These are phyloP conservation scores for Neurospora sp. DNA, from an alignment of 495 filamentous ascomycete genomes.

Conservation along the genomic window DNA sequence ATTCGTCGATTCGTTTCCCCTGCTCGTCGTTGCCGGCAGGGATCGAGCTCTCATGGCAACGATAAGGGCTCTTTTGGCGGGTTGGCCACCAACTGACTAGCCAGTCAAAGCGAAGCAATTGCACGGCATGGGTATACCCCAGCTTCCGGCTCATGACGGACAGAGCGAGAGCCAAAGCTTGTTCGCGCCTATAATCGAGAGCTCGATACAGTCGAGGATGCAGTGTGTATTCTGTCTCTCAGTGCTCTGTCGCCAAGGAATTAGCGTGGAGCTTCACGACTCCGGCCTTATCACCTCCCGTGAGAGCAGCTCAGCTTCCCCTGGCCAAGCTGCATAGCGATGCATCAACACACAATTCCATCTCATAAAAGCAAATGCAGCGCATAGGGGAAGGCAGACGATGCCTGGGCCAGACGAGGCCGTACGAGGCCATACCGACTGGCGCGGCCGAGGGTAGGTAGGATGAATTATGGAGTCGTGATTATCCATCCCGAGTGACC, in stretches of 20 bases:
- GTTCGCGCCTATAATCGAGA: slow-evolving; percentile 8
- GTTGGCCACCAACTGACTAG: background rate
- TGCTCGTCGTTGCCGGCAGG: background rate
- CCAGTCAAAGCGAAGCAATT: slow-evolving; percentile 11
- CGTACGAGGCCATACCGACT: background rate
- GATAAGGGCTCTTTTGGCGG: background rate
- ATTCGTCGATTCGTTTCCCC: background rate
- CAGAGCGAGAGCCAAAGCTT: slow-evolving; percentile 16
- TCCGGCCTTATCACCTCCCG: background rate
- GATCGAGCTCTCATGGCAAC: background rate
- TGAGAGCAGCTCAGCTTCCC: background rate
- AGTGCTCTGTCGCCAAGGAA: background rate
- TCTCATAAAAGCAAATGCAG: background rate
- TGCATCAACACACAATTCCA: background rate
- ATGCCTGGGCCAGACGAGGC: background rate
- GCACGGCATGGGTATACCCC: slow-evolving; percentile 13
- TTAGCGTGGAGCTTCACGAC: background rate
- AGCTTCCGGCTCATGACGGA: slow-evolving; percentile 14
- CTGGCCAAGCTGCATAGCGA: background rate
- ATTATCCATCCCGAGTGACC: background rate
- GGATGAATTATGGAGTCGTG: background rate
- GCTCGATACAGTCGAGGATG: background rate
- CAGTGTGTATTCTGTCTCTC: background rate
- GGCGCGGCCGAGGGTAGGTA: background rate
- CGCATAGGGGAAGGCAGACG: background rate